Evolutionary conservation across 768 basidiomycete species (phyloP), one percentile per base, ranked within the genome.

Genomic region (Kwoniella dejecticola): DNA sequence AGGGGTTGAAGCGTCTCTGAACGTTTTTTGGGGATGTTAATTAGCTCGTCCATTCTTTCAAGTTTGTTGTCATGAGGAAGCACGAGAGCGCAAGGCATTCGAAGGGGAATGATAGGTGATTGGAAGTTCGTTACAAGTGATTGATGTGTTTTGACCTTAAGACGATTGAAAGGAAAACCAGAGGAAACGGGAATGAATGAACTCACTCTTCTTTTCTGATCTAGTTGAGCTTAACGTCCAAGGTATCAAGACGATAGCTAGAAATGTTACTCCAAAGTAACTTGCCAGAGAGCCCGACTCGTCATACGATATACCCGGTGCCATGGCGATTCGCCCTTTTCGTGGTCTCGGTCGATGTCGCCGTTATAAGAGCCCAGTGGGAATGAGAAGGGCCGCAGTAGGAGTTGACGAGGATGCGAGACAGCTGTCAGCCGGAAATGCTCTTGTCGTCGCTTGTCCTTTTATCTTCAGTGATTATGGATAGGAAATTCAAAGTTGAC

Each of bases 241-340:
- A 0, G 95, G 95, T 33, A 91, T 78, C 61, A 98, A 86, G 44
- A 91, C 72, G 68, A 97, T 83, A 57, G 87, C 86, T 67, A 97
- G 87, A 77, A 96, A 87, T 7, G 92, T 91, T 57, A 98, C 85
- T 62, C 92, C 80, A 80, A 97, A 97, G 81, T 93, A 97, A 53
- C 77, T 73, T 48, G 74, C 72, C 6, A 79, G 61, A 10, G 74
- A 72, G 33, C 77, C 78, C n/a, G 71, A 73, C 30, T 80, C 79
- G 64, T 81, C 81, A 62, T 81, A 81, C 21, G 72, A 71, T 52
- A 79, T 77, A 17, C 76, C 77, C 8, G 78, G 71, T 13, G 67
- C 65, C 69, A 65, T 69, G 23, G 50, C 52, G 63, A 27, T 24
- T 8, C 7, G 33, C 7, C 7, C 15, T 36, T 36, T 7, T 36